Evolutionary conservation across 2,329 filamentous ascomycete genomes (phyloP).

Genomic region (Paradendryphiella salina): DNA sequence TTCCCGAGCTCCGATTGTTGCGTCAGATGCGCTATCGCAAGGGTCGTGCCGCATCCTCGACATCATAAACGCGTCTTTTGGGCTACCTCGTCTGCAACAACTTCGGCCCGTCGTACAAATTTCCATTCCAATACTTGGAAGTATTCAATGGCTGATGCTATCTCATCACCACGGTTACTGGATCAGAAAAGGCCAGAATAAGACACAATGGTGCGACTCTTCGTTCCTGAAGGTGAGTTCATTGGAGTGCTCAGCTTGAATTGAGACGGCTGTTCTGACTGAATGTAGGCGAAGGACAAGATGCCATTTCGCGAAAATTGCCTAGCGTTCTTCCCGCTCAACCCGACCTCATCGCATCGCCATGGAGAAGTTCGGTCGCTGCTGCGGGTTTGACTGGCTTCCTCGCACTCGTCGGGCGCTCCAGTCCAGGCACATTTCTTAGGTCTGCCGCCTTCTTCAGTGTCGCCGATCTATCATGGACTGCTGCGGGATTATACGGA

Average conservation of each 20-base stretch:
- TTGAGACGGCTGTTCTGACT: constrained; percentile 8
- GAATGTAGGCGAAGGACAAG: constrained; percentile 26
- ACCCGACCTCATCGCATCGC: constrained; percentile 8
- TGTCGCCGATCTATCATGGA: constrained; percentile 10
- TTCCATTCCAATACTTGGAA: not conserved
- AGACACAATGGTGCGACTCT: constrained; percentile 28
- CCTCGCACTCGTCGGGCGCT: constrained; percentile 17
- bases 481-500: constrained; percentile 15
- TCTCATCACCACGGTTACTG: not conserved
- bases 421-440: constrained; percentile 26
- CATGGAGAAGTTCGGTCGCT: constrained; percentile 10
- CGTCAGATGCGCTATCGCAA: constrained; percentile 7
- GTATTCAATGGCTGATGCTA: not conserved
- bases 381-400: constrained; percentile 18
- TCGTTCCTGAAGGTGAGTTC: constrained; percentile 27
- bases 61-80: constrained; percentile 11
- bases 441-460: constrained; percentile 17
- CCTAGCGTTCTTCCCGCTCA: constrained; percentile 12
- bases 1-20: constrained; percentile 2
- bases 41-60: constrained; percentile 12
- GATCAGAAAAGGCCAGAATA: not conserved
- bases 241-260: not conserved
- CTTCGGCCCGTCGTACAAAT: not conserved
- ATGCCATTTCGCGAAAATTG: constrained; percentile 13
- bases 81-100: not conserved